Conservation (phyloP, 169 alveolate genomes). For the Babesia bigemina region DNA sequence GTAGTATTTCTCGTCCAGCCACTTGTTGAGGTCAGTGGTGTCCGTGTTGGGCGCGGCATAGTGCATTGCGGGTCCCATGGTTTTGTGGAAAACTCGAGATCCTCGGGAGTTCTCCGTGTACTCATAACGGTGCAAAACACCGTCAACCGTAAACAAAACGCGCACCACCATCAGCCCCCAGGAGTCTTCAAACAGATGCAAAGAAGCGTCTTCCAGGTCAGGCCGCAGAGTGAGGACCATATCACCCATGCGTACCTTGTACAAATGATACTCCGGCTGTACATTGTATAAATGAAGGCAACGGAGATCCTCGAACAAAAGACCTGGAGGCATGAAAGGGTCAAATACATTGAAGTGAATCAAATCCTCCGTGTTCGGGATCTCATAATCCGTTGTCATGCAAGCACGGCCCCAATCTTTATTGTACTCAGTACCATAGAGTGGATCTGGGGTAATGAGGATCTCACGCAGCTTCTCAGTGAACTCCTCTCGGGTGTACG, state of each 20-base stretch:
- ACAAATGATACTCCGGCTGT: conserved; percentile 25
- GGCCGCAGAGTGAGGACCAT: conserved; percentile 62
- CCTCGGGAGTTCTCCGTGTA: conserved; percentile 42
- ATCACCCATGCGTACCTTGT: conserved; percentile 61
- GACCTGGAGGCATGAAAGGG: conserved; percentile 52
- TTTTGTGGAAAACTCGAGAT: conserved; percentile 38
- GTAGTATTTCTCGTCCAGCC: conserved; percentile 58
- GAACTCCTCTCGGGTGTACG: conserved; percentile 16
- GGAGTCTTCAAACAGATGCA: conserved; percentile 63
- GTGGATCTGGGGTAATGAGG: conserved; percentile 39
- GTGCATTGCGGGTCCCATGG: conserved; percentile 47
- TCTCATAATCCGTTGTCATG: conserved; percentile 49
- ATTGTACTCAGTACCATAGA: conserved; percentile 54
- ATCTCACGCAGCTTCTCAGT: conserved; percentile 29
- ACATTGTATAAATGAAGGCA: conserved; percentile 50
- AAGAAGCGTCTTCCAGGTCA: conserved; percentile 52
- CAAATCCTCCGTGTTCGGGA: conserved; percentile 27
- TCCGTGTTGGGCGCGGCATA: conserved; percentile 5
- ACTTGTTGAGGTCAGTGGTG: conserved; percentile 19
- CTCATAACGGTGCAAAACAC: conserved; percentile 53
- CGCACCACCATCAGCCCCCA: conserved; percentile 60
- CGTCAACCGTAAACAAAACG: conserved; percentile 40
- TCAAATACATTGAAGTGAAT: conserved; percentile 60
- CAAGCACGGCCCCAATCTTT: conserved; percentile 69
- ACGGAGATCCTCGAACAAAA: conserved; percentile 57